Conservation (phyloP, 163 green algal genomes). For the Picocystis sp. region DNA sequence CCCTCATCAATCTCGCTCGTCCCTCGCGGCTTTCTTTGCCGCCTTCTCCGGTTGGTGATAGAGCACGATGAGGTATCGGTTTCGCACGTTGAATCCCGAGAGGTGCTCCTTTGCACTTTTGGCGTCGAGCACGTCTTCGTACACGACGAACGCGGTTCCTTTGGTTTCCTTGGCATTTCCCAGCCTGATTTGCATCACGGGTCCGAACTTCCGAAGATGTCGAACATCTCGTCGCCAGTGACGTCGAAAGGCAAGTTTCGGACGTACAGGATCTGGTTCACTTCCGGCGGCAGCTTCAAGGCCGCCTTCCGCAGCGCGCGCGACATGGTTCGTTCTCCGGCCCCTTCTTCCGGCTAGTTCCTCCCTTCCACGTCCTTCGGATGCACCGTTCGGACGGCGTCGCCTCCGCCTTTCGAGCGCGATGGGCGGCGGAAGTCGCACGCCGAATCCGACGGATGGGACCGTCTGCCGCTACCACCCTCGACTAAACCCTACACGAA, state of each 20-base stretch:
- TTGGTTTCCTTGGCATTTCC: conserved; percentile 74
- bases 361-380: too few relatives aligned
- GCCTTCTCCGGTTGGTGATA: conserved; percentile 1
- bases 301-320: too few relatives aligned
- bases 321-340: too few relatives aligned
- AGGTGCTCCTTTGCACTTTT: conserved; percentile 81
- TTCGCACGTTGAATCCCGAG: conserved; percentile 69
- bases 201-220: conserved; percentile 84
- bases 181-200: conserved; percentile 73
- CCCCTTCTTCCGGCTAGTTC: too few relatives aligned
- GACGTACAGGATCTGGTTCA: conserved; percentile 29
- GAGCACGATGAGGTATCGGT: conserved; percentile 3
- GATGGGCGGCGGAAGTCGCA: too few relatives aligned
- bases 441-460: too few relatives aligned
- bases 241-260: conserved; percentile 96
- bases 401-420: too few relatives aligned
- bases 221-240: conserved; percentile 80
- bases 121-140: conserved; percentile 92
- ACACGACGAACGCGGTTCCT: conserved; percentile 90
- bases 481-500: too few relatives aligned
- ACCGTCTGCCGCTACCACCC: too few relatives aligned
- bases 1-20: too few relatives aligned
- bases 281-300: conserved; percentile 23
- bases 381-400: too few relatives aligned
- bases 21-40: background rate